Evolutionary conservation across 2,329 filamentous ascomycete species (phyloP), one percentile per base, ranked within the genome.

Genomic region (Nemania sp.): DNA sequence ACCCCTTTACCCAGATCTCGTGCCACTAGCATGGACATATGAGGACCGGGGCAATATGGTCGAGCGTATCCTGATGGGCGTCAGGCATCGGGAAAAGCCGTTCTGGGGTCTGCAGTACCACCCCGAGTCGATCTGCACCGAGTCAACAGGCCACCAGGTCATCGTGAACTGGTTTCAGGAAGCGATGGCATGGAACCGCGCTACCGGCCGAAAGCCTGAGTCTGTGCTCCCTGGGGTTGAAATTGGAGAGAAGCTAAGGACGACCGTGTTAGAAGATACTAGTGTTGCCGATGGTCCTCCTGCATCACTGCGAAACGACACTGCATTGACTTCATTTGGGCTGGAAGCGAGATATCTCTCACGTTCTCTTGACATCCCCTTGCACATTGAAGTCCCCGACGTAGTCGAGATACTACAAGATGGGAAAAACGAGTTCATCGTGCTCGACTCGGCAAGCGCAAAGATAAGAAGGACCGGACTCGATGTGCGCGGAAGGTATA

Each of bases 61-160:
- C 8, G 86, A 88, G 75, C 81, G 85, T 49, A 85, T 94, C 3
- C 79, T 96, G n/a, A 97, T 97, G 93, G 92, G 87, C 0, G 88
- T 90, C 18, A 88, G 85, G 70, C 93, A 97, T 77, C 80, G 77
- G 20, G 76, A 71, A 0, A 90, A 89, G 71, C 94, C 94, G 0
- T 92, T 95, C 70, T 97, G 92, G 90, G 94, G 92, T 0, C 85
- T 97, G 20, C 94, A 97, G 76, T 97, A 96, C 74, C 94, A 97
- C 76, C 94, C 94, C 0, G 94, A 98, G 79, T 97, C 93, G 0
- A 88, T 93, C 15, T 97, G 93, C 78, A 97, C 94, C 3, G 92
- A 93, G 45, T 80, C 84, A 3, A 86, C 87, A 67, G 90, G 92
- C 1, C 87, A 85, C 22, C 81, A 82, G 15, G 83, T 97, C 27